These are phyloP conservation scores for Pseudopediastrum boryanum DNA, from an alignment of 139 green algal species.

Conservation along the genomic window DNA sequence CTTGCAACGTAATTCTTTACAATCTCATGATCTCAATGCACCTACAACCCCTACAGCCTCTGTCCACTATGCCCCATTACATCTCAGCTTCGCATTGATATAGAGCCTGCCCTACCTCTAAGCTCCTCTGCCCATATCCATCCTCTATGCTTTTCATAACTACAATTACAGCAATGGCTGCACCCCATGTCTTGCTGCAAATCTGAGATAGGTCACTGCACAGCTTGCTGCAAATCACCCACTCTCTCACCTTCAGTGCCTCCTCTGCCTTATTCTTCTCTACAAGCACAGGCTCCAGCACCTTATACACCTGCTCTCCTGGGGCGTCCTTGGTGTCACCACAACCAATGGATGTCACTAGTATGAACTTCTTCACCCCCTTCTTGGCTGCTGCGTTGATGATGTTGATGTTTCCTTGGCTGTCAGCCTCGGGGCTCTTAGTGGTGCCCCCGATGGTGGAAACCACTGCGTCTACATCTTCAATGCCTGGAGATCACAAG, in stretches of 20 bases:
- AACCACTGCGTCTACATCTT: conserved; percentile 93
- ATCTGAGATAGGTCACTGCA: no score
- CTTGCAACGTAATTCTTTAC: no score
- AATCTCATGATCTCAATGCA: no score
- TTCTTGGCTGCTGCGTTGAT: conserved; percentile 89
- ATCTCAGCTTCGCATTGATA: no score
- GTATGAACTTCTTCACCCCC: conserved; percentile 95
- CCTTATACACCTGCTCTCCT: conserved; percentile 72
- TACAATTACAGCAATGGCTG: no score
- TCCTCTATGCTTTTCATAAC: no score
- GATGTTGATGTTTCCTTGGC: conserved; percentile 94
- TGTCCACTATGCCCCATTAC: no score
- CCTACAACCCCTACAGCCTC: no score
- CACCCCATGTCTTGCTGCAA: no score
- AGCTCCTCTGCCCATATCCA: no score
- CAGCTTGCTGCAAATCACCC: no score
- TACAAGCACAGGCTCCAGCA: conserved; percentile 91
- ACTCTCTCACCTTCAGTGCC: conserved; percentile 69
- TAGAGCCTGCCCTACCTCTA: no score
- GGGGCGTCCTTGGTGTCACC: conserved; percentile 83
- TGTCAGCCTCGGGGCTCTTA: conserved; percentile 79
- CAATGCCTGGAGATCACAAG: conserved; percentile 63
- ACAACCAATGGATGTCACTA: conserved; percentile 95
- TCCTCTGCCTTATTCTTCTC: conserved; percentile 98
- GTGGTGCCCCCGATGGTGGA: conserved; percentile 87